phyloP scores from a whole-genome alignment of 108 stramenopile species.

The Fragilariopsis cylindrus region DNA sequence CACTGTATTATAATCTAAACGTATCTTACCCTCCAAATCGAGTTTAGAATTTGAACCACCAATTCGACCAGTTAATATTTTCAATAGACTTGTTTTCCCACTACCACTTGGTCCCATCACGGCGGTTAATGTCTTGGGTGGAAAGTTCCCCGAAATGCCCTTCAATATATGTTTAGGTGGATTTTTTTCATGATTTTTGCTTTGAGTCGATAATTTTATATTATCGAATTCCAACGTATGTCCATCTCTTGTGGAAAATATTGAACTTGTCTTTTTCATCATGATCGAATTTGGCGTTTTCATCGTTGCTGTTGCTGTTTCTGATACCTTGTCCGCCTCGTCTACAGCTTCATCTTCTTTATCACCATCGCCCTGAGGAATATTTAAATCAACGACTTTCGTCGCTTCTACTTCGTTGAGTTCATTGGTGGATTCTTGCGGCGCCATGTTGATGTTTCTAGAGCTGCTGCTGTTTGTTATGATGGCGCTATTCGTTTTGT shows the following conservation, averaged over 20 bases:
- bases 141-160: conserved; percentile 6
- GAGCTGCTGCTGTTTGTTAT: too few relatives aligned
- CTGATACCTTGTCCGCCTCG: too few relatives aligned
- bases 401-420: too few relatives aligned
- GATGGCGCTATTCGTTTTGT: too few relatives aligned
- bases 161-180: conserved; percentile 7
- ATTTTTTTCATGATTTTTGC: neutral
- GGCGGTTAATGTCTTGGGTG: conserved; percentile 7
- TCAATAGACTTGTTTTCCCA: conserved; percentile 60
- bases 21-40: conserved; percentile 36
- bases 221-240: conserved; percentile 14
- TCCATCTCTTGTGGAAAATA: conserved; percentile 7
- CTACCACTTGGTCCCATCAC: conserved; percentile 15
- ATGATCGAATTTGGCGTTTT: too few relatives aligned
- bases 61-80: conserved; percentile 63
- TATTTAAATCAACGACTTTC: too few relatives aligned
- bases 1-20: conserved; percentile 39
- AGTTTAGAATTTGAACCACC: conserved; percentile 8
- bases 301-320: too few relatives aligned
- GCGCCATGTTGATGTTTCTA: too few relatives aligned
- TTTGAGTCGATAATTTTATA: neutral
- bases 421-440: too few relatives aligned
- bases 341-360: too few relatives aligned
- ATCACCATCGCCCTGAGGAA: too few relatives aligned
- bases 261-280: neutral